These are phyloP conservation scores for Dorcoceras hygrometricum DNA, from an alignment of 257 asterid species.

Conservation along the genomic window DNA sequence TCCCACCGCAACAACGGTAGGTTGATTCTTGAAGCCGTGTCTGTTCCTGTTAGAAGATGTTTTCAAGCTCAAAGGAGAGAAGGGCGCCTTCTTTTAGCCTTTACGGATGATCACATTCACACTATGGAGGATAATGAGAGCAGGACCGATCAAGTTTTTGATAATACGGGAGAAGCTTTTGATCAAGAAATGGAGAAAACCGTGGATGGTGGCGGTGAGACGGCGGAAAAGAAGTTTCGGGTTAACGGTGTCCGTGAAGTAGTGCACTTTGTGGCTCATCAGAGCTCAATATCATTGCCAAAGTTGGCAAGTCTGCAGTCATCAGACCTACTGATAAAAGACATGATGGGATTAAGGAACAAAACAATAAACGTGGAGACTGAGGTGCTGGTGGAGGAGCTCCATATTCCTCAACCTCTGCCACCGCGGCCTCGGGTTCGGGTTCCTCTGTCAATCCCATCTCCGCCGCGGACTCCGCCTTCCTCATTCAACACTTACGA, in stretches of 20 bases:
- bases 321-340: slow-evolving; percentile 46
- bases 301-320: slow-evolving; percentile 36
- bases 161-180: slow-evolving; percentile 30
- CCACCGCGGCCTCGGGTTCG: slow-evolving; percentile 35
- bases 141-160: slow-evolving; percentile 27
- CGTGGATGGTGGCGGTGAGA: not conserved
- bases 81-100: slow-evolving; percentile 66
- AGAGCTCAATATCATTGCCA: slow-evolving; percentile 28
- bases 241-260: not conserved
- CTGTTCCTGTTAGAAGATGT: slow-evolving; percentile 41
- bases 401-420: slow-evolving; percentile 41
- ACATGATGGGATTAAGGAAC: slow-evolving; percentile 31
- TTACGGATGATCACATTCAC: slow-evolving; percentile 24
- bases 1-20: slow-evolving; percentile 64
- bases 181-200: slow-evolving; percentile 9
- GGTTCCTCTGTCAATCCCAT: slow-evolving; percentile 29
- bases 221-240: not conserved
- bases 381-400: slow-evolving; percentile 22
- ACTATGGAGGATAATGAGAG: slow-evolving; percentile 19
- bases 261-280: slow-evolving; percentile 25
- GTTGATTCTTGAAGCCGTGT: slow-evolving; percentile 65
- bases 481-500: slow-evolving; percentile 59
- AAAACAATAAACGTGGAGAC: slow-evolving; percentile 31
- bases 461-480: slow-evolving; percentile 19
- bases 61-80: slow-evolving; percentile 55